Evolutionary conservation across 1,284 basidiomycete species (phyloP), one percentile per base, ranked within the genome.

Genomic region (Schizophyllum amplum): DNA sequence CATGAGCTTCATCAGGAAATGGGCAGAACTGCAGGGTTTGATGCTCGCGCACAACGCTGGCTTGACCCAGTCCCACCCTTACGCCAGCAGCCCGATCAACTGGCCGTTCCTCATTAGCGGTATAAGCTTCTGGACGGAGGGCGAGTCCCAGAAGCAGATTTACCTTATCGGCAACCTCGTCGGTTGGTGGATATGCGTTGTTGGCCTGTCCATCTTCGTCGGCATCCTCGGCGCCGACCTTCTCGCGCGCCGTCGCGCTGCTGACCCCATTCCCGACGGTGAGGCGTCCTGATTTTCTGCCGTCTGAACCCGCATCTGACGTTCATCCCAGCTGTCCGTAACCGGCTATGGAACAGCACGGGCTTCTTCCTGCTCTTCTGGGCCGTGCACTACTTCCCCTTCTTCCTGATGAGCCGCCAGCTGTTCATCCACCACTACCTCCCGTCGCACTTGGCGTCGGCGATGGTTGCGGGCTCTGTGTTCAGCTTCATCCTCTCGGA

Each of bases 31-130:
- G 47, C 97, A 99, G 68, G 71, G 95, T 50, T 77, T 95, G 58
- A 99, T 99, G 97, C 76, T 98, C 60, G 93, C 97, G 69, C 96
- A 99, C 75, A 99, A 99, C 67, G 92, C 94, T 11, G 95, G 94
- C 17, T 77, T 99, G 57, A 98, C 94, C 22, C 88, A 92, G 20
- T 90, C 87, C 11, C 97, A 99, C 69, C 97, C 97, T 47, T 99
- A 99, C 69, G 94, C 95, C 1, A 92, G 90, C 59, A 81, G 81
- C 13, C 95, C 97, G 1, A 88, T 98, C 72, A 95, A 97, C 69
- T 99, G 97, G 97, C 97, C 97, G 1, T 98, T 99, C 83, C 80
- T 95, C 52, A 74, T 98, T 27, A 90, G 80, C 60, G 97, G 97
- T 53, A 98, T 99, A 72, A 94, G 91, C 66, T 99, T 99, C 81